These are phyloP conservation scores for Primulina tabacum DNA, from an alignment of 257 asterid species.

Conservation along the genomic window DNA sequence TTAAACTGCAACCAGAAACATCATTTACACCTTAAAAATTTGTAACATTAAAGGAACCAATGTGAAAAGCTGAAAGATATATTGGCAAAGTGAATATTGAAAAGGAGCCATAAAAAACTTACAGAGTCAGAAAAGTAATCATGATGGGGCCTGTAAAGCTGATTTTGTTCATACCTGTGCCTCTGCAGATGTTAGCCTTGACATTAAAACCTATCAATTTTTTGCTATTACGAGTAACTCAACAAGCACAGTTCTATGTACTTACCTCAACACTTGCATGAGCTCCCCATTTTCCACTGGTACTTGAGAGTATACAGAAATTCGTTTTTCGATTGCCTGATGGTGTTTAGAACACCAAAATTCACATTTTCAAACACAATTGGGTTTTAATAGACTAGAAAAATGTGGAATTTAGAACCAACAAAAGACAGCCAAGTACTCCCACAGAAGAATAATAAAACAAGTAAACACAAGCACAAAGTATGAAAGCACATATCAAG, in stretches of 20 bases:
- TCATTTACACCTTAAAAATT: conserved; percentile 10
- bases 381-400: conserved; percentile 2
- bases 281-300: conserved; percentile 90
- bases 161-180: conserved; percentile 85
- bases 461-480: too few species aligned
- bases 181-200: conserved; percentile 75
- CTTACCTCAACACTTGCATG: conserved; percentile 76
- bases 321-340: conserved; percentile 84
- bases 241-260: conserved; percentile 13
- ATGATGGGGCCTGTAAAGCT: conserved; percentile 75
- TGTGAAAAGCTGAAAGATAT: conserved; percentile 15
- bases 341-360: conserved; percentile 20
- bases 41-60: conserved; percentile 17
- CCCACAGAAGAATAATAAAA: too few species aligned
- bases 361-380: conserved; percentile 19
- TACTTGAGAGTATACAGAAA: conserved; percentile 75
- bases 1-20: conserved; percentile 48
- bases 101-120: conserved; percentile 28
- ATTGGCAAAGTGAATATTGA: conserved; percentile 10
- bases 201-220: conserved; percentile 32
- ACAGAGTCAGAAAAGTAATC: conserved; percentile 83
- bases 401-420: too few species aligned
- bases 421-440: too few species aligned
- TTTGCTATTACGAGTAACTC: conserved; percentile 23
- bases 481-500: neutral